A percentile compares a stretch with the other conserved stretches of the same genome.
Evolutionary conservation across 345 rosid genomes (phyloP).

Genomic region (Firmiana major): DNA sequence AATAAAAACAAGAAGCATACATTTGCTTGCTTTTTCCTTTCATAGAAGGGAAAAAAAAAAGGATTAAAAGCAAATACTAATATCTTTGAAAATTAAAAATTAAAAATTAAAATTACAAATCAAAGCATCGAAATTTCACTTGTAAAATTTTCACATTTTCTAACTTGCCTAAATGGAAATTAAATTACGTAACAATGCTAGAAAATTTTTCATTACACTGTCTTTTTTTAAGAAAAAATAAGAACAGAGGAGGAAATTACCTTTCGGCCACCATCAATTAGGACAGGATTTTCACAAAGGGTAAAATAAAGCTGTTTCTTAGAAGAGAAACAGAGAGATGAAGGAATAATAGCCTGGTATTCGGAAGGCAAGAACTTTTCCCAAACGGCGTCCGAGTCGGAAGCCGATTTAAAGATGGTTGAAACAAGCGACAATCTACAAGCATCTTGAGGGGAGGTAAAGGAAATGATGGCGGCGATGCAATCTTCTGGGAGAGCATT

Average conservation of each 20-base stretch:
- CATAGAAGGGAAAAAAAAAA: too few species aligned
- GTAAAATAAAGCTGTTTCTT: conserved; percentile 44
- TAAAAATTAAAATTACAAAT: background rate
- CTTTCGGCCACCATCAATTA: conserved; percentile 56
- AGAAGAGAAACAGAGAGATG: conserved; percentile 21
- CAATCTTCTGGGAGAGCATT: conserved; percentile 40
- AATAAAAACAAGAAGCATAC: too few species aligned
- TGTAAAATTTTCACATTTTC: background rate
- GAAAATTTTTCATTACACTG: background rate
- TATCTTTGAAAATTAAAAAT: background rate
- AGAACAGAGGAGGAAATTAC: conserved; percentile 21
- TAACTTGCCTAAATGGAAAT: background rate
- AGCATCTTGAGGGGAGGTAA: conserved; percentile 45
- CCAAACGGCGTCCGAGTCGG: conserved; percentile 65
- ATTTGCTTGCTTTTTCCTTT: too few species aligned
- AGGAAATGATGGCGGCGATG: conserved; percentile 43
- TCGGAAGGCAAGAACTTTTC: conserved; percentile 49
- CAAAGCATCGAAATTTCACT: background rate
- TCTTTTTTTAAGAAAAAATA: background rate
- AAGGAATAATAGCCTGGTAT: conserved; percentile 23
- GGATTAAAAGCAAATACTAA: too few species aligned
- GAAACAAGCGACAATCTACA: conserved; percentile 48
- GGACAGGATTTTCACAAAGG: conserved; percentile 39
- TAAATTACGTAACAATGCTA: background rate
- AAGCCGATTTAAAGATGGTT: conserved; percentile 35